Percentiles rank a stretch among this genome's conserved stretches.
These are phyloP conservation scores for Lepidium campestre DNA, from an alignment of 441 rosid species.

Conservation along the genomic window DNA sequence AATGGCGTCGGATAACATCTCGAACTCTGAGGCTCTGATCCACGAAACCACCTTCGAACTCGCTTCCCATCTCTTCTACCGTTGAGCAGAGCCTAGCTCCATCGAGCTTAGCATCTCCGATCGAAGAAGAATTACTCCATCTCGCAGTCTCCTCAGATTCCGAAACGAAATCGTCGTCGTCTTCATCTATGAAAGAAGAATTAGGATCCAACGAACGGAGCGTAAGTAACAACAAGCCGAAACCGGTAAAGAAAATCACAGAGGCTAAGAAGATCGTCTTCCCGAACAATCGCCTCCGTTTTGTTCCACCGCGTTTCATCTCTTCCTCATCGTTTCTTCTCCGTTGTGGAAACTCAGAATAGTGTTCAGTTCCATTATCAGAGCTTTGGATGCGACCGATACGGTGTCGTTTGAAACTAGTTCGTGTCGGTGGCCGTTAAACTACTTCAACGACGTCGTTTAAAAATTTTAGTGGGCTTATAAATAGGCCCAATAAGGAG, in stretches of 20 bases:
- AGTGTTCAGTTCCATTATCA: neutral
- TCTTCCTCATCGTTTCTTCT: constrained; percentile 12
- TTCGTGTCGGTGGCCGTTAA: constrained; percentile 22
- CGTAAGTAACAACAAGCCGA: constrained; percentile 51
- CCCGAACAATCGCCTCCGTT: constrained; percentile 40
- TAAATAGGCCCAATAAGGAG: neutral
- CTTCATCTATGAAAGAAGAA: constrained; percentile 25
- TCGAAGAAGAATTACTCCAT: constrained; percentile 7
- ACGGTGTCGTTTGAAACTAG: neutral
- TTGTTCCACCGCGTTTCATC: constrained; percentile 45
- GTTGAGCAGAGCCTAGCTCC: constrained; percentile 56
- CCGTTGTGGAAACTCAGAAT: neutral
- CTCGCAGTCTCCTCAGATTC: constrained; percentile 19
- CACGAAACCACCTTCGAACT: constrained; percentile 41
- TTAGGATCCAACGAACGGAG: constrained; percentile 53
- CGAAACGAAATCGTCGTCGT: constrained; percentile 13
- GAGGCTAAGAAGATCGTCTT: constrained; percentile 35
- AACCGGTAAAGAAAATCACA: constrained; percentile 36
- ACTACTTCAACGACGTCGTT: neutral
- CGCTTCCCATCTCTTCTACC: constrained; percentile 87
- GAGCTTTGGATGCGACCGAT: constrained; percentile 2
- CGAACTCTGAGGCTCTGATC: constrained; percentile 66
- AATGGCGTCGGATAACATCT: constrained; percentile 52
- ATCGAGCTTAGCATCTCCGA: constrained; percentile 5
- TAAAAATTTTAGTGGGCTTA: neutral